These are phyloP conservation scores for Effrenium voratum DNA, from an alignment of 73 alveolate species.

Conservation along the genomic window DNA sequence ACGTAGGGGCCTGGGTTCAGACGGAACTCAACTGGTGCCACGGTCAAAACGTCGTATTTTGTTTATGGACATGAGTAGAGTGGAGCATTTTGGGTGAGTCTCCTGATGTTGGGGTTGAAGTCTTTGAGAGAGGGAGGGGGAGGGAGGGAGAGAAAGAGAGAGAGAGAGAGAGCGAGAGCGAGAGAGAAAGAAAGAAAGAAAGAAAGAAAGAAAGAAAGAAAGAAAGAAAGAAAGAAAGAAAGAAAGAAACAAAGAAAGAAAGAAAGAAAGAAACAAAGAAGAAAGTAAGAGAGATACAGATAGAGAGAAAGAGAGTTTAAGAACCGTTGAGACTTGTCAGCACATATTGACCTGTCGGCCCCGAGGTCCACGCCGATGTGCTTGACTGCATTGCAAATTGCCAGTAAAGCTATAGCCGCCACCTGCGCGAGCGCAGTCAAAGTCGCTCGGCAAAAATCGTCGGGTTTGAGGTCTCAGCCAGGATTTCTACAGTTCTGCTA, in stretches of 20 bases:
- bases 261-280: not conserved
- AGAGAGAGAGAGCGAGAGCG: not conserved
- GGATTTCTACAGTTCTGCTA: no score
- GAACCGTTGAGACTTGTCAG: not conserved
- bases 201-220: not conserved
- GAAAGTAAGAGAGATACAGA: not conserved
- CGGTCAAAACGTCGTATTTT: no score
- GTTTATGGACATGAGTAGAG: no score
- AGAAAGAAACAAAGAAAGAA: not conserved
- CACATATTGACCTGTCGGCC: not conserved
- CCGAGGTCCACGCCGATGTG: conserved; percentile 24
- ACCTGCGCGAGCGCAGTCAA: conserved; percentile 23
- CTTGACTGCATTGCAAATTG: conserved; percentile 74
- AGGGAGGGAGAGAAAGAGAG: not conserved
- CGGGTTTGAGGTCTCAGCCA: not conserved
- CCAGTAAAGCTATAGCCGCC: conserved; percentile 59
- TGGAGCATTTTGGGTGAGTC: no score
- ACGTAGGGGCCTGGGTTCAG: conserved; percentile 30
- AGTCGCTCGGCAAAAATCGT: not conserved
- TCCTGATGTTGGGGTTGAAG: no score
- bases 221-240: not conserved
- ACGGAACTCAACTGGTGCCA: no score
- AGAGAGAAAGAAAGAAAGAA: not conserved
- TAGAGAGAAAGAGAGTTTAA: not conserved
- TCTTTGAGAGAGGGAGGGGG: not conserved